phyloP scores from a whole-genome alignment of 495 filamentous ascomycete genomes.

The Wilcoxina mikolae region DNA sequence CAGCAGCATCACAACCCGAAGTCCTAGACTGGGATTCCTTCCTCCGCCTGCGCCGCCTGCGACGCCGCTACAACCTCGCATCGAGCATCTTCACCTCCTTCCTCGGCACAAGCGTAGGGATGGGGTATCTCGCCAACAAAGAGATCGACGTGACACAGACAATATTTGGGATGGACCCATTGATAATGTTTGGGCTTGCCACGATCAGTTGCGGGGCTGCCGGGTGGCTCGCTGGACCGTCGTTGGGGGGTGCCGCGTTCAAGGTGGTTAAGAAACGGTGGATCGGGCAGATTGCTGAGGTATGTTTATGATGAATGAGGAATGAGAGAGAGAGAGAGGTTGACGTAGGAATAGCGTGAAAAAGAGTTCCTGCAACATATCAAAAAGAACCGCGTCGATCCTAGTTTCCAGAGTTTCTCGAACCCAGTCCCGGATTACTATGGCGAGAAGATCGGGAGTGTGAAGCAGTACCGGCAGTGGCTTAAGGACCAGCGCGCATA shows the following conservation, averaged over 20 bases:
- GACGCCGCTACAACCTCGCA: conserved; percentile 65
- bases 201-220: conserved; percentile 54
- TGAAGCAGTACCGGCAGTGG: conserved; percentile 83
- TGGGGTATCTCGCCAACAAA: conserved; percentile 45
- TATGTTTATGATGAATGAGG: conserved; percentile 28
- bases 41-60: conserved; percentile 72
- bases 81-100: conserved; percentile 53
- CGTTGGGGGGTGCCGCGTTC: conserved; percentile 62
- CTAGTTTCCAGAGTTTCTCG: conserved; percentile 47
- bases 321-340: conserved; percentile 2
- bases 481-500: conserved; percentile 95
- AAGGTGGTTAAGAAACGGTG: conserved; percentile 50
- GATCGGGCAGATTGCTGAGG: conserved; percentile 50
- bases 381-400: conserved; percentile 80
- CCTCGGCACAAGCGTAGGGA: conserved; percentile 44
- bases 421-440: conserved; percentile 61
- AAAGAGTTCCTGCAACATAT: conserved; percentile 79
- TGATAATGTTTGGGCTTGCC: conserved; percentile 65
- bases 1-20: neutral
- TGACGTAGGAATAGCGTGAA: conserved; percentile 50
- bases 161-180: conserved; percentile 65
- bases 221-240: conserved; percentile 78
- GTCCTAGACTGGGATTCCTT: conserved; percentile 80
- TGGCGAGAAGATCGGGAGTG: conserved; percentile 90
- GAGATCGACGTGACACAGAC: conserved; percentile 58